These are phyloP conservation scores for Coemansia nantahalensis DNA, from an alignment of 192 early-diverging fungal species.

Conservation along the genomic window DNA sequence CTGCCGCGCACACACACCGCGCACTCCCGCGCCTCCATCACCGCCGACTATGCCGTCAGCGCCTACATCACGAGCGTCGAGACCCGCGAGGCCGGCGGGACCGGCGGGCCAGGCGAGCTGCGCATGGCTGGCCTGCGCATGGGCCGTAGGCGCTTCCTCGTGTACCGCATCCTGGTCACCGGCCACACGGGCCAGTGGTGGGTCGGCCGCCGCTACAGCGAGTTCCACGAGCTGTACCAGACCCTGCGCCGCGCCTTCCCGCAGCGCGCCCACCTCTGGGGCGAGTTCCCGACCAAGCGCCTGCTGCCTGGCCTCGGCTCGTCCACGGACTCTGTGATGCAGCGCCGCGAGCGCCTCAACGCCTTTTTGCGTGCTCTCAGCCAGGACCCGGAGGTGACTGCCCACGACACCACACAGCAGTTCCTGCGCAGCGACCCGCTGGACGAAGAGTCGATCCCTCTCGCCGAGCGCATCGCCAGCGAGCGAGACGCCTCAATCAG, in stretches of 20 bases:
- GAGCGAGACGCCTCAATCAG: slow-evolving; percentile 9
- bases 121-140: slow-evolving; percentile 47
- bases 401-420: slow-evolving; percentile 25
- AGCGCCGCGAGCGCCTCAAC: slow-evolving; percentile 45
- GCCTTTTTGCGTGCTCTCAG: slow-evolving; percentile 32
- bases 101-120: slow-evolving; percentile 14
- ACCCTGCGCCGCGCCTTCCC: slow-evolving; percentile 38
- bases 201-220: slow-evolving; percentile 44
- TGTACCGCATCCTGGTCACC: slow-evolving; percentile 45
- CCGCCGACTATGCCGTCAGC: slow-evolving; percentile 5
- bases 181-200: slow-evolving; percentile 45
- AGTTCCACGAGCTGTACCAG: slow-evolving; percentile 45
- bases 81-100: slow-evolving; percentile 23
- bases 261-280: slow-evolving; percentile 27
- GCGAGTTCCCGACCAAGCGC: slow-evolving; percentile 45
- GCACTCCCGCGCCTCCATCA: slow-evolving; percentile 1
- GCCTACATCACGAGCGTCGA: slow-evolving; percentile 48
- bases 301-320: slow-evolving; percentile 37
- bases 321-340: slow-evolving; percentile 41
- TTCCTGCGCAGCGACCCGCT: slow-evolving; percentile 21
- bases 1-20: slow-evolving; percentile 6
- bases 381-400: slow-evolving; percentile 23
- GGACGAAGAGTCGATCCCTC: slow-evolving; percentile 18
- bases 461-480: slow-evolving; percentile 4
- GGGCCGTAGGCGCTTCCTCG: slow-evolving; percentile 46